Percentiles rank a stretch among this genome's conserved stretches.
phyloP scores from a whole-genome alignment of 148 eudicot species.

The Agrostemma githago region DNA sequence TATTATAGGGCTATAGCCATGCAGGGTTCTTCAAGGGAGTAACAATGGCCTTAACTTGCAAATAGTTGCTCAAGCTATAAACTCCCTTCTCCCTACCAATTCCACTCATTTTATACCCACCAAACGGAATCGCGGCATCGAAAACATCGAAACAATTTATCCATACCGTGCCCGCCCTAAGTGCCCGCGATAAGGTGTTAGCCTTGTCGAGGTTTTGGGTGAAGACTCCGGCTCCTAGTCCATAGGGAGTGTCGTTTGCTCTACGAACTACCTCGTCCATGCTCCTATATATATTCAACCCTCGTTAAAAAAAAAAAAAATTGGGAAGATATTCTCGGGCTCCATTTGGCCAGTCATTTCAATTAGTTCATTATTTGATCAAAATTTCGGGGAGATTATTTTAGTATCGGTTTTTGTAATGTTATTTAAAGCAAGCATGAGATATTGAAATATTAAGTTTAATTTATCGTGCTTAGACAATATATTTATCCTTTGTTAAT shows the following conservation, averaged over 20 bases:
- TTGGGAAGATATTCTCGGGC: neutral
- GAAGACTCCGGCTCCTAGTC: slow-evolving; percentile 82
- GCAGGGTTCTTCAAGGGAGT: slow-evolving; percentile 58
- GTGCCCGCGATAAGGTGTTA: slow-evolving; percentile 60
- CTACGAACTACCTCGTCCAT: slow-evolving; percentile 58
- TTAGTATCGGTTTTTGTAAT: too few species aligned
- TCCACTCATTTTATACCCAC: slow-evolving; percentile 87
- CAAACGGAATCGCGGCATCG: slow-evolving; percentile 63
- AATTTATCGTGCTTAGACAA: too few species aligned
- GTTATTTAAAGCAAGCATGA: too few species aligned
- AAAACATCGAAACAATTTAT: slow-evolving; percentile 62
- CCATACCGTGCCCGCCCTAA: slow-evolving; percentile 76
- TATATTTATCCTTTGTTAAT: too few species aligned
- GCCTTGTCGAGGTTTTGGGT: slow-evolving; percentile 64
- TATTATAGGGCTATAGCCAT: slow-evolving; percentile 34
- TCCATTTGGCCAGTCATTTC: too few species aligned
- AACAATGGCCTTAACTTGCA: slow-evolving; percentile 78
- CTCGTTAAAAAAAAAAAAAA: neutral
- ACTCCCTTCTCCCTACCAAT: slow-evolving; percentile 66
- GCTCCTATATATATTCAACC: slow-evolving; percentile 32
- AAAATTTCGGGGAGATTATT: too few species aligned
- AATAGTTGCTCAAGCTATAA: slow-evolving; percentile 58
- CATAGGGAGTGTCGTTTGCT: slow-evolving; percentile 56
- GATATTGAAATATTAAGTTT: too few species aligned
- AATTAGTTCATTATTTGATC: too few species aligned